Evolutionary conservation across 352 stramenopile species (phyloP).

Genomic region (Pythium myriotylum): DNA sequence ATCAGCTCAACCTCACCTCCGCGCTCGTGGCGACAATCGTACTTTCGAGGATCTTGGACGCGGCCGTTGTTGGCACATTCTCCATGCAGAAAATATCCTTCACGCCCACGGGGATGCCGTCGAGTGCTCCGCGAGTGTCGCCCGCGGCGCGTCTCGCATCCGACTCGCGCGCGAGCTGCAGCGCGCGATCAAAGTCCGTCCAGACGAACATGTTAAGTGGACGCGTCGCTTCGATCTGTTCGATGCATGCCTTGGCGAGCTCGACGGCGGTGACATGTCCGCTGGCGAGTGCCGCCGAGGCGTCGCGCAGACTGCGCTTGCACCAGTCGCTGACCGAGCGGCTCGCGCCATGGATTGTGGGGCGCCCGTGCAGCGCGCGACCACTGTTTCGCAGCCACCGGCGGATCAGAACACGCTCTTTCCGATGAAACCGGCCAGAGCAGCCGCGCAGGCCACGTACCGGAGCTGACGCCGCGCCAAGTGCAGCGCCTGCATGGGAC

Average conservation of each 20-base stretch:
- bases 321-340: slow-evolving; percentile 62
- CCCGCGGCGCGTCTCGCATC: slow-evolving; percentile 65
- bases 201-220: slow-evolving; percentile 83
- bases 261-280: slow-evolving; percentile 57
- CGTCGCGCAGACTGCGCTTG: slow-evolving; percentile 57
- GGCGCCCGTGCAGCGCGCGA: neutral
- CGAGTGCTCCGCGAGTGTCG: slow-evolving; percentile 61
- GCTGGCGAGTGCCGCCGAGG: slow-evolving; percentile 45
- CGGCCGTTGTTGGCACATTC: slow-evolving; percentile 84
- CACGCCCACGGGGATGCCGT: slow-evolving; percentile 95
- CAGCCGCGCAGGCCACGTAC: neutral
- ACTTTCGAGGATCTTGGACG: slow-evolving; percentile 89
- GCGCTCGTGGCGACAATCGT: neutral
- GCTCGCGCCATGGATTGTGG: slow-evolving; percentile 6
- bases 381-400: neutral
- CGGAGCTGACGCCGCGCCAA: slow-evolving; percentile 21
- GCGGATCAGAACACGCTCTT: slow-evolving; percentile 5
- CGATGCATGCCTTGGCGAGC: slow-evolving; percentile 71
- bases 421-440: neutral
- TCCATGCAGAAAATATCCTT: slow-evolving; percentile 97
- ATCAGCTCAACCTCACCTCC: neutral
- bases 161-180: slow-evolving; percentile 75
- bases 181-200: slow-evolving; percentile 67
- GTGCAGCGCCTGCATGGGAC: neutral
- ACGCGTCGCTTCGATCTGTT: slow-evolving; percentile 71